These are phyloP conservation scores for Colletotrichum tabaci DNA, from an alignment of 2,329 filamentous ascomycete species.

Conservation along the genomic window DNA sequence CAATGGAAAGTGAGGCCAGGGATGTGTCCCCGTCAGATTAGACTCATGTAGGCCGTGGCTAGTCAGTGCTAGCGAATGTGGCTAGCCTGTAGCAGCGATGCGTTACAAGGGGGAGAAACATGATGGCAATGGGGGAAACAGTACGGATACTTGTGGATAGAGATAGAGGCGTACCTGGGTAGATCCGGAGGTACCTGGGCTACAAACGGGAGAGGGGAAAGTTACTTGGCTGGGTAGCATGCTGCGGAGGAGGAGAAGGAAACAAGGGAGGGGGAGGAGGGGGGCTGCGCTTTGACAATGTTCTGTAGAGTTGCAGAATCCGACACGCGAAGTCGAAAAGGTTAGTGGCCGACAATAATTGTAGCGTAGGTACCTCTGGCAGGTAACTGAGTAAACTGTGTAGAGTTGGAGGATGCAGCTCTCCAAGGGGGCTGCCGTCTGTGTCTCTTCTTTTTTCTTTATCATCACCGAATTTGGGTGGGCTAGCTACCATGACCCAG, in stretches of 20 bases:
- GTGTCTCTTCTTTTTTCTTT: background rate
- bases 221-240: background rate
- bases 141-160: no score
- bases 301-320: slow-evolving; percentile 22
- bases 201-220: slow-evolving; percentile 3
- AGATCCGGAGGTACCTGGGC: no score
- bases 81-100: slow-evolving; percentile 35
- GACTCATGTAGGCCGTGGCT: slow-evolving; percentile 6
- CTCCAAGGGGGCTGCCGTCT: background rate
- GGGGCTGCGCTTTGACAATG: slow-evolving; percentile 25
- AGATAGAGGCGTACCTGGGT: no score
- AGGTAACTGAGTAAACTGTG: background rate
- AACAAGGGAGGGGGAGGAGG: background rate
- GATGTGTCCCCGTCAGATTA: slow-evolving; percentile 14
- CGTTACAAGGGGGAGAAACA: slow-evolving; percentile 26
- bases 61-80: slow-evolving; percentile 12
- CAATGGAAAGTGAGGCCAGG: background rate
- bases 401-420: background rate
- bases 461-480: background rate
- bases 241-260: background rate
- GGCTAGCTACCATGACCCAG: background rate
- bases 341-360: slow-evolving; percentile 4
- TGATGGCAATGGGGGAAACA: slow-evolving; percentile 8
- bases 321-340: slow-evolving; percentile 14
- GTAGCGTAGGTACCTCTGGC: background rate